Evolutionary conservation across 495 filamentous ascomycete genomes (phyloP), one percentile per base, ranked within the genome.

Genomic region (Wilcoxina mikolae): DNA sequence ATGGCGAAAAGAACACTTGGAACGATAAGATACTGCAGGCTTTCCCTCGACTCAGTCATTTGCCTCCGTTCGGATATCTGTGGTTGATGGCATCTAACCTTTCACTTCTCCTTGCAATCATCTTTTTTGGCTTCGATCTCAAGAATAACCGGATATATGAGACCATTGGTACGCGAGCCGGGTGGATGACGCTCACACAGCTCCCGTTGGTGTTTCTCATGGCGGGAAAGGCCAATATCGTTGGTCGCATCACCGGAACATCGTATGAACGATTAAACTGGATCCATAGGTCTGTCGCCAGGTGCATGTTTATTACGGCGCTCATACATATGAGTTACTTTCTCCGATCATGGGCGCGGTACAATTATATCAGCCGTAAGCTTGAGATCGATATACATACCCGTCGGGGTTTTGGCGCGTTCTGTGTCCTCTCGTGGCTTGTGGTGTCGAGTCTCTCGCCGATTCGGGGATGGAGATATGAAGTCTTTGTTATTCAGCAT

Each of bases 401-500:
- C 27, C 74, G 79, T 57, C 76, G 78, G 20, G 87, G 87, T 0
- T 65, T 94, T 31, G 81, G 75, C 0, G 82, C 85, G 15, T 91
- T 84, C 84, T 75, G 68, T 20, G 69, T 93, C 12, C 64, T 93
- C 38, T 69, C 81, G 0, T 93, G 83, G 76, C 82, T 85, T 27
- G 70, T 80, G 20, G 57, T 93, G 11, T 76, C 78, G 24, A 82
- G 81, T 5, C 72, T 82, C 15, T 76, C 78, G 1, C 85, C 85
- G 0, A 70, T 93, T 27, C 76, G 87, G 12, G 70, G 77, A 1
- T 70, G 78, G 66, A 72, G 74, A 28, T 91, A 93, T 58, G 87
- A 93, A 66, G 61, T 93, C 28, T 94, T 91, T 58, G 81, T 94
- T 15, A 53, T 85, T 3, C 87, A 91, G 60, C 87, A 94, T 60